Conservation (phyloP, 179 eudicot genomes). For the Camellia oleifera region DNA sequence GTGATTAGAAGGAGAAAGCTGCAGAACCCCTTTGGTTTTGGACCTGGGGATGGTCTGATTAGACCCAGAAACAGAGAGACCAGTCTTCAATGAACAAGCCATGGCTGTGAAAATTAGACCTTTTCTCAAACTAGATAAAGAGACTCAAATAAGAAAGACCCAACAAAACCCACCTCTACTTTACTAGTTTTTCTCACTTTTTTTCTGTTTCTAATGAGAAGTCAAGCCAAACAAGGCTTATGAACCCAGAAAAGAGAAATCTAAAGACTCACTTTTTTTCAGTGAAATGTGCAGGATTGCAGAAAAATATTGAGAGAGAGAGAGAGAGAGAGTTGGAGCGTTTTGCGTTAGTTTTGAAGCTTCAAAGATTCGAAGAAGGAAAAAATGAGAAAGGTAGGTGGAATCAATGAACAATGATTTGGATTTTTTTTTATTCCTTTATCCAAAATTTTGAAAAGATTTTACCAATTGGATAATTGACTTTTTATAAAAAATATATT, state of each 20-base stretch:
- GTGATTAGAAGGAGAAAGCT: slow-evolving; percentile 18
- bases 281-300: background rate
- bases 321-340: background rate
- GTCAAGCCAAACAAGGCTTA: background rate
- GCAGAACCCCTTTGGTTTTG: slow-evolving; percentile 19
- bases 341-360: background rate
- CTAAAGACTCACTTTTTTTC: background rate
- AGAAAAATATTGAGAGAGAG: background rate
- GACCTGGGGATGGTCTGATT: slow-evolving; percentile 21
- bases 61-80: slow-evolving; percentile 35
- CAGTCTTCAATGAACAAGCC: slow-evolving; percentile 51
- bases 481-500: background rate
- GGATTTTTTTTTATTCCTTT: background rate
- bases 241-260: background rate
- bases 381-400: slow-evolving; percentile 4
- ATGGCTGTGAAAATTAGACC: slow-evolving; percentile 21
- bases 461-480: background rate
- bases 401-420: slow-evolving; percentile 17
- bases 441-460: background rate
- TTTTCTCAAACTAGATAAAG: slow-evolving; percentile 3
- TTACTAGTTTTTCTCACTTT: background rate
- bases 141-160: slow-evolving; percentile 19
- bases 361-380: background rate
- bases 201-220: background rate
- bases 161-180: slow-evolving; percentile 15